A percentile compares a stretch with the other conserved stretches of the same genome.
These are phyloP conservation scores for Coemansia guatemalensis DNA, from an alignment of 192 early-diverging fungal genomes.

Conservation along the genomic window DNA sequence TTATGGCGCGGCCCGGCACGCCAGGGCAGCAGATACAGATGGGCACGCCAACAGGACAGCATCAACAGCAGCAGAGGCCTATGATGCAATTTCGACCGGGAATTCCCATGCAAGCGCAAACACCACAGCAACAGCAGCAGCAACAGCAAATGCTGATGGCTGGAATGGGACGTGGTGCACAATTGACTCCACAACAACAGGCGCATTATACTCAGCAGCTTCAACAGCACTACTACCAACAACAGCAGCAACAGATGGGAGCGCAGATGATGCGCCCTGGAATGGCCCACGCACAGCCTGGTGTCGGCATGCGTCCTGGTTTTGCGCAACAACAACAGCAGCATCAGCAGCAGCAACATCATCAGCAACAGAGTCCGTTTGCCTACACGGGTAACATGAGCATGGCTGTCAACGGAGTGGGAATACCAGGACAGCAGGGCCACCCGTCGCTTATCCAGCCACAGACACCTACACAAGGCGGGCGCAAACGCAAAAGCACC, in stretches of 20 bases:
- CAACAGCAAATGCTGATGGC: conserved; percentile 10
- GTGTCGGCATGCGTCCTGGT: conserved; percentile 13
- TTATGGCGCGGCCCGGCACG: conserved; percentile 23
- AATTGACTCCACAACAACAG: conserved; percentile 21
- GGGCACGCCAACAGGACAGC: conserved; percentile 20
- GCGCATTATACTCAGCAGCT: conserved; percentile 15
- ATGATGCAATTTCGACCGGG: conserved; percentile 33
- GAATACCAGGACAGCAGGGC: conserved; percentile 25
- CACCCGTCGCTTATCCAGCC: conserved; percentile 43
- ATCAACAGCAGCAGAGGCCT: conserved; percentile 28
- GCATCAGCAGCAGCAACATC: conserved; percentile 32
- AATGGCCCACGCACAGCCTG: conserved; percentile 13
- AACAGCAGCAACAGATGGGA: conserved; percentile 17
- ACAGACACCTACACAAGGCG: background rate
- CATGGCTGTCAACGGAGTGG: conserved; percentile 25
- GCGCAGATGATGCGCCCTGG: conserved; percentile 28
- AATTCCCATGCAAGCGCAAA: conserved; percentile 14
- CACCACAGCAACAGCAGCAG: conserved; percentile 15
- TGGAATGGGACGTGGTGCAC: background rate
- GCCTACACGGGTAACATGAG: conserved; percentile 30
- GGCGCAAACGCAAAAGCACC: conserved; percentile 33
- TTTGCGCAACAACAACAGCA: conserved; percentile 16
- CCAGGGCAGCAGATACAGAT: conserved; percentile 25
- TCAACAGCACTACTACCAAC: conserved; percentile 29
- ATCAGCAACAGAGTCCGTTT: conserved; percentile 18